These are phyloP conservation scores for Sugiyamaella mastotermitis DNA, from an alignment of 805 yeast genomes.

Conservation along the genomic window DNA sequence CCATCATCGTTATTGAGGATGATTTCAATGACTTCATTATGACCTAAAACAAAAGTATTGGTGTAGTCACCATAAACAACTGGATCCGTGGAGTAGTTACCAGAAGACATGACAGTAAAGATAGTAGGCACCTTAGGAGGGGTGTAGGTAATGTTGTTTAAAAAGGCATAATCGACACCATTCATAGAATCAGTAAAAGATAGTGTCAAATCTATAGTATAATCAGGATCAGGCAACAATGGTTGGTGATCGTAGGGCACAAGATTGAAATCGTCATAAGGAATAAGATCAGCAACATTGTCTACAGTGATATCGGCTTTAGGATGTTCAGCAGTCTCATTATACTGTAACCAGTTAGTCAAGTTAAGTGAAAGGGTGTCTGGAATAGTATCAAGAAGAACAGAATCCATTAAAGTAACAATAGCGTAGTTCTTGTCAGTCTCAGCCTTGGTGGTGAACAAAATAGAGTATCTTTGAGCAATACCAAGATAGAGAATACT, in stretches of 20 bases:
- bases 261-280: conserved; percentile 73
- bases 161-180: conserved; percentile 95
- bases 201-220: conserved; percentile 61
- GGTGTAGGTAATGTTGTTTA: conserved; percentile 77
- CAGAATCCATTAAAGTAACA: conserved; percentile 72
- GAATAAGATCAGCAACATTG: conserved; percentile 40
- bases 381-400: conserved; percentile 76
- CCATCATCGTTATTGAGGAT: conserved; percentile 82
- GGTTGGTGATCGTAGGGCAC: conserved; percentile 55
- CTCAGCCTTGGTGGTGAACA: conserved; percentile 64
- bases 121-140: conserved; percentile 83
- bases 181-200: conserved; percentile 75
- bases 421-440: conserved; percentile 68
- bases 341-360: conserved; percentile 68
- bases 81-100: conserved; percentile 39
- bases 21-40: conserved; percentile 67
- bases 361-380: conserved; percentile 58
- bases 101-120: conserved; percentile 69
- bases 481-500: conserved; percentile 71
- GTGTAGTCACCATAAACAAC: conserved; percentile 80
- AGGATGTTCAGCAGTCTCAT: conserved; percentile 40
- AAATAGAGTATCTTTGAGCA: conserved; percentile 86
- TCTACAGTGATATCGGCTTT: conserved; percentile 32
- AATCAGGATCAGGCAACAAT: conserved; percentile 59
- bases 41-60: conserved; percentile 62